Percentiles rank a stretch among this genome's conserved stretches.
These are phyloP conservation scores for Vachellia pachyceras DNA, from an alignment of 306 rosid genomes.

Conservation along the genomic window DNA sequence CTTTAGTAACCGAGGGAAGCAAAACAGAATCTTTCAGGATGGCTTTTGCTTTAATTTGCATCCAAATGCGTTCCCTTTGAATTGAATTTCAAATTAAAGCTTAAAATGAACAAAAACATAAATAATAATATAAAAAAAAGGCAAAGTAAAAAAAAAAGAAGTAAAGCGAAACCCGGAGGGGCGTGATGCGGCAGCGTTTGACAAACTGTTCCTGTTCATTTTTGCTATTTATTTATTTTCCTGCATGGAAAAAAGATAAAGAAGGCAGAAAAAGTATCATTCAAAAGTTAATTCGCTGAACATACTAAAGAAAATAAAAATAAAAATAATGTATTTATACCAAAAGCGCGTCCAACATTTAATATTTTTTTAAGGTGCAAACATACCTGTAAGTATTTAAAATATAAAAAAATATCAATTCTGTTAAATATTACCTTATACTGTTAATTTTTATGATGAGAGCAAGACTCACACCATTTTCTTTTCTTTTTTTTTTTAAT, in stretches of 20 bases:
- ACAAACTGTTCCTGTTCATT: background rate
- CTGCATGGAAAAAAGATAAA: conserved; percentile 51
- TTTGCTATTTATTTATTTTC: conserved; percentile 50
- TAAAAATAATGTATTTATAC: too few relatives aligned
- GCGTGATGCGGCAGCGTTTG: conserved; percentile 33
- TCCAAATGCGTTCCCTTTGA: conserved; percentile 29
- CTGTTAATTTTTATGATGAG: too few relatives aligned
- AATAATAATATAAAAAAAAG: background rate
- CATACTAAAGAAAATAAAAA: too few relatives aligned
- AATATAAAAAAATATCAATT: too few relatives aligned
- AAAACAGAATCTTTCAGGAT: conserved; percentile 45
- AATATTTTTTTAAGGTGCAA: too few relatives aligned
- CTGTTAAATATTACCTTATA: too few relatives aligned
- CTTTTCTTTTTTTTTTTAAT: too few relatives aligned
- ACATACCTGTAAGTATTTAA: too few relatives aligned
- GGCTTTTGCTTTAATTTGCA: conserved; percentile 1
- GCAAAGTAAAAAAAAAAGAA: background rate
- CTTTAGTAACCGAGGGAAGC: conserved; percentile 49
- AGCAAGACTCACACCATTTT: too few relatives aligned
- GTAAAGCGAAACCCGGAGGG: background rate
- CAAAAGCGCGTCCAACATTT: too few relatives aligned
- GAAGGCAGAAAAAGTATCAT: conserved; percentile 3
- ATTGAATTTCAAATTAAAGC: conserved; percentile 38
- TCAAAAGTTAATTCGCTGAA: conserved; percentile 2
- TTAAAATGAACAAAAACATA: background rate